Evolutionary conservation across 1,139 yeast species (phyloP), one percentile per base, ranked within the genome.

Genomic region (Arxiozyma bovina): DNA sequence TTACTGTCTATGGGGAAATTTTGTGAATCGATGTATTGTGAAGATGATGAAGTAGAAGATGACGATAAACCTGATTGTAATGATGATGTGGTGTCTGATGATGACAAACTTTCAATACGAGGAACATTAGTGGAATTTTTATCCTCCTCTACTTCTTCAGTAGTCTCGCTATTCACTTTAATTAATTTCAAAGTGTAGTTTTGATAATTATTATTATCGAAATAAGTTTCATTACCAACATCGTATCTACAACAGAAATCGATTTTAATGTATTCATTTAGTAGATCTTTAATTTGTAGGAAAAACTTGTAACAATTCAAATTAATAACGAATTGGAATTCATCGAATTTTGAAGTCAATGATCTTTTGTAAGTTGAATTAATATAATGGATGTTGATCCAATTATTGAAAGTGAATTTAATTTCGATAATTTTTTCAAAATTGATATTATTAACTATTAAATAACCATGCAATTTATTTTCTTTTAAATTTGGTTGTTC

Each of bases 181-280:
- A 8, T 41, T 34, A 53, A 40, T 11, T 51, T 42, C 25, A 59
- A 25, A 42, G 58, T 63, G 52, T 65, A 68, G 53, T 68, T 68
- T 18, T 64, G 61, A 52, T 66, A 66, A 47, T 66, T 62, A 51
- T 68, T 66, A 48, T 68, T 68, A 53, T 68, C 71, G 53, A 65
- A 68, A 45, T 62, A 67, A 4, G 69, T 67, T 51, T 65, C 69
- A 34, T 61, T 61, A 54, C 61, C 64, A 12, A 67, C 71, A 54
- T 68, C 69, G 53, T 68, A 68, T 11, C 66, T 57, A 50, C 70
- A 66, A 53, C 70, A 66, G 25, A 68, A 51, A 22, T 63, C 65
- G 34, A 68, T 56, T 38, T 60, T 59, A 38, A 57, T 42, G 23
- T 60, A 48, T 53, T 50, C 52, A 34, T 44, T 47, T 15, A 66